phyloP scores from a whole-genome alignment of 371 early-diverging fungal genomes.

The Umbelopsis sp. region DNA sequence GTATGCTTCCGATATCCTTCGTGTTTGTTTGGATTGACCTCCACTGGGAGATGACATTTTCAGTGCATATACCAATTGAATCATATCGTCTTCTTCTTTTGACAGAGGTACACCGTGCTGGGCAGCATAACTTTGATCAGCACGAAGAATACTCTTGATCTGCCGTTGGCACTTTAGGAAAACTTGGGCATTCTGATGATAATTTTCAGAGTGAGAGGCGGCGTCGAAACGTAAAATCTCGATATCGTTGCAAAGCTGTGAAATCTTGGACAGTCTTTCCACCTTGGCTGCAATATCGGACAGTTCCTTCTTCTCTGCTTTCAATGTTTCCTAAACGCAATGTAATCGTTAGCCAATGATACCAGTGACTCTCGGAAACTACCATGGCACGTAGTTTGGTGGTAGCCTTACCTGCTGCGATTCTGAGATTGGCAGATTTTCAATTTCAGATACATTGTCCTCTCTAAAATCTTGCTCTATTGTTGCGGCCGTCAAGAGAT shows the following conservation, averaged over 20 bases:
- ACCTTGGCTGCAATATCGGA: background rate
- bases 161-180: constrained; percentile 58
- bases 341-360: no score
- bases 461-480: background rate
- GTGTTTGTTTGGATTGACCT: constrained; percentile 32
- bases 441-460: background rate
- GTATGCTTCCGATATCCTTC: constrained; percentile 50
- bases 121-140: constrained; percentile 50
- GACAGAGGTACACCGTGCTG: constrained; percentile 47
- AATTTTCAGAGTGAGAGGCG: constrained; percentile 28
- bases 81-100: constrained; percentile 56
- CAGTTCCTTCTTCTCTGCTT: background rate
- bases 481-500: constrained; percentile 41
- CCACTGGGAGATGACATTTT: constrained; percentile 35
- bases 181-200: constrained; percentile 47
- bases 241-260: constrained; percentile 47
- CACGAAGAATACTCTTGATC: constrained; percentile 47
- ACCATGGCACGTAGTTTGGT: background rate
- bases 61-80: constrained; percentile 51
- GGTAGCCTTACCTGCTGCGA: background rate
- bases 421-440: background rate
- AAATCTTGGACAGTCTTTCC: constrained; percentile 14
- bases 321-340: background rate
- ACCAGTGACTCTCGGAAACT: background rate
- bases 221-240: constrained; percentile 49